A percentile compares a stretch with the other conserved stretches of the same genome.
These are phyloP conservation scores for Boletus rubescentipes DNA, from an alignment of 768 basidiomycete genomes.

Conservation along the genomic window DNA sequence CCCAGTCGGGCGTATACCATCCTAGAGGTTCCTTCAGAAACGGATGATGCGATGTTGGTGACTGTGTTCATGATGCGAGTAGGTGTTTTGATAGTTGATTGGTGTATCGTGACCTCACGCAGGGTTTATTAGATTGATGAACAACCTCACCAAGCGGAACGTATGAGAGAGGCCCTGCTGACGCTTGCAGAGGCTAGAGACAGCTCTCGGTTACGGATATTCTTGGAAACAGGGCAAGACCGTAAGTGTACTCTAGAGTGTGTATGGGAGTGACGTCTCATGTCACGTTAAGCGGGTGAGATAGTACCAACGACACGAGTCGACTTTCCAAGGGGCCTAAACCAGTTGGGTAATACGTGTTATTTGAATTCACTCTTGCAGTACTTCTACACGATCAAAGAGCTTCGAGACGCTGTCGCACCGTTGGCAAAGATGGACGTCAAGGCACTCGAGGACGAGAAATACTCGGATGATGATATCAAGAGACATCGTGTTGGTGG, in stretches of 20 bases:
- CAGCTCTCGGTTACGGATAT: conserved; percentile 67
- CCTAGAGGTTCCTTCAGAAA: conserved; percentile 66
- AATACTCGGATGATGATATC: conserved; percentile 76
- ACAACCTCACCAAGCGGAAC: conserved; percentile 61
- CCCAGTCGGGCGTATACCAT: conserved; percentile 70
- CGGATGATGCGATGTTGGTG: conserved; percentile 76
- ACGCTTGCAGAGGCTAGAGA: conserved; percentile 75
- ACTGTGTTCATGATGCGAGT: conserved; percentile 74
- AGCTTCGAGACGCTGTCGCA: conserved; percentile 74
- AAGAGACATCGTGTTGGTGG: conserved; percentile 87
- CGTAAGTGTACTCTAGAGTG: conserved; percentile 51
- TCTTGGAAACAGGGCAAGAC: conserved; percentile 65
- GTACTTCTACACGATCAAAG: conserved; percentile 97
- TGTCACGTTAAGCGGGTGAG: conserved; percentile 56
- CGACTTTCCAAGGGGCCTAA: conserved; percentile 81
- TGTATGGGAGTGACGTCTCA: conserved; percentile 3
- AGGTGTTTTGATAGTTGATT: conserved; percentile 20
- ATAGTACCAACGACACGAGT: conserved; percentile 47
- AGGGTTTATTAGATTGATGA: conserved; percentile 59
- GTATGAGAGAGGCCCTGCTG: conserved; percentile 68
- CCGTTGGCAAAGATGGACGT: conserved; percentile 54
- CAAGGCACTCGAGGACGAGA: conserved; percentile 64
- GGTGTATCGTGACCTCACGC: conserved; percentile 7
- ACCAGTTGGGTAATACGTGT: conserved; percentile 88
- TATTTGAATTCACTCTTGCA: conserved; percentile 75